phyloP scores from a whole-genome alignment of 768 basidiomycete species.

The Naganishia randhawae region DNA sequence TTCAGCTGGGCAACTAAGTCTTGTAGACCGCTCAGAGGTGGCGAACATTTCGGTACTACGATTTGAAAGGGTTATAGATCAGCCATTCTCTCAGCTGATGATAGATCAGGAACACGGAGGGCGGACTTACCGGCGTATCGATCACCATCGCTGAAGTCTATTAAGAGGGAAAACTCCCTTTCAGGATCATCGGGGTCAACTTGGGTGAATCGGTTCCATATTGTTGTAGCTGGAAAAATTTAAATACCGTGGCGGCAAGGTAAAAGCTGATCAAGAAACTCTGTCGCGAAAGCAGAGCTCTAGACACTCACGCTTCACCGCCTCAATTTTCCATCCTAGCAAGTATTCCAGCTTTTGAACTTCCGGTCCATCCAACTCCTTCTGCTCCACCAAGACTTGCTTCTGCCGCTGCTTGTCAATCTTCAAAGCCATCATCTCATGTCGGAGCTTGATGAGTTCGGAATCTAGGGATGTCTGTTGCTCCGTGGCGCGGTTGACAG shows the following conservation, averaged over 20 bases:
- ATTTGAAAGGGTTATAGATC: neutral
- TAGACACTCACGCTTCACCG: slow-evolving; percentile 62
- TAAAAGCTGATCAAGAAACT: slow-evolving; percentile 49
- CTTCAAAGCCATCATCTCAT: slow-evolving; percentile 31
- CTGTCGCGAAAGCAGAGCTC: neutral
- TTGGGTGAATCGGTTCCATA: slow-evolving; percentile 55
- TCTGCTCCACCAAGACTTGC: slow-evolving; percentile 58
- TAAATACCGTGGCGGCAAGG: slow-evolving; percentile 51
- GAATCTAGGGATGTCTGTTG: slow-evolving; percentile 33
- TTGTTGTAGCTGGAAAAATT: slow-evolving; percentile 53
- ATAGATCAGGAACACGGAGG: neutral
- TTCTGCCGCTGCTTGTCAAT: slow-evolving; percentile 67
- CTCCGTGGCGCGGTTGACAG: slow-evolving; percentile 55
- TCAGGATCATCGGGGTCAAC: slow-evolving; percentile 61
- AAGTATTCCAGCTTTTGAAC: slow-evolving; percentile 59
- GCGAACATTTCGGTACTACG: slow-evolving; percentile 77
- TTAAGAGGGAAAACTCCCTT: slow-evolving; percentile 67
- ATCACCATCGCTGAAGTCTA: slow-evolving; percentile 62
- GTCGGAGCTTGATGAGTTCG: slow-evolving; percentile 35
- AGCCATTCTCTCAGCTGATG: neutral
- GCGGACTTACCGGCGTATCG: slow-evolving; percentile 63
- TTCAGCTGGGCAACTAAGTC: slow-evolving; percentile 70
- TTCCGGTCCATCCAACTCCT: slow-evolving; percentile 59
- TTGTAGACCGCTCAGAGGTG: slow-evolving; percentile 64
- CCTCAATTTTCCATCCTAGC: slow-evolving; percentile 69